Base-by-base conservation (phyloP, 306 rosid genomes). In the Crotalaria pallida region DNA sequence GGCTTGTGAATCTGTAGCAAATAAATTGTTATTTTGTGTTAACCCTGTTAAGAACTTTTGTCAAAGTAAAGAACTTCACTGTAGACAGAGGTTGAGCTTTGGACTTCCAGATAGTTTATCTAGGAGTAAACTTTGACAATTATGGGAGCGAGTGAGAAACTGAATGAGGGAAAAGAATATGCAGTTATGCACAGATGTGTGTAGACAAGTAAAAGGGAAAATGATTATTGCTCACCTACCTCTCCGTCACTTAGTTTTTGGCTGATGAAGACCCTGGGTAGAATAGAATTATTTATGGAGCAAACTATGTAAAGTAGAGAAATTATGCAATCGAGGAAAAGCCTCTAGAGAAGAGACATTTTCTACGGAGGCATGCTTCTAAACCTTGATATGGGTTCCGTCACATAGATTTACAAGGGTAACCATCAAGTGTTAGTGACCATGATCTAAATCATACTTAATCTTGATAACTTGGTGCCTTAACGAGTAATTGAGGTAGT, bases 21-120 rank as follows among this genome's bases (percentile, higher is more conserved):
- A 64, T 52, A 26, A 24, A 52, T 34, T 73, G 47, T 11, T 41
- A 41, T 41, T 41, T 41, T 41, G 29, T 40, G 10, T 11, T 64
- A 53, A 23, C 29, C 31, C 16, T 18, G 79, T 64, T 64, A 34
- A 65, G 24, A 59, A 38, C 55, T 73, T 31, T 45, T 62, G 71
- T 36, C 34, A 47, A 7, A 71, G 75, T 55, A 3, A 43, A 71
- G 57, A 44, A 58, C 40, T 15, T 57, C 64, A 15, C 19, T 44
- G 1, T 18, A 57, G 58, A 56, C 13, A 38, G 41, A 34, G 41
- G 12, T 41, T 12, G 56, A 41, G 22, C 56, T 40, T 36, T 27
- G 45, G 33, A 26, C 66, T 40, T 70, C 45, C 44, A 15, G 29
- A 9, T 31, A 55, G 43, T 23, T 33, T 33, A 4, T 49, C 40